Conservation (phyloP, 2,329 filamentous ascomycete species). For the Simplicillium sp. region DNA sequence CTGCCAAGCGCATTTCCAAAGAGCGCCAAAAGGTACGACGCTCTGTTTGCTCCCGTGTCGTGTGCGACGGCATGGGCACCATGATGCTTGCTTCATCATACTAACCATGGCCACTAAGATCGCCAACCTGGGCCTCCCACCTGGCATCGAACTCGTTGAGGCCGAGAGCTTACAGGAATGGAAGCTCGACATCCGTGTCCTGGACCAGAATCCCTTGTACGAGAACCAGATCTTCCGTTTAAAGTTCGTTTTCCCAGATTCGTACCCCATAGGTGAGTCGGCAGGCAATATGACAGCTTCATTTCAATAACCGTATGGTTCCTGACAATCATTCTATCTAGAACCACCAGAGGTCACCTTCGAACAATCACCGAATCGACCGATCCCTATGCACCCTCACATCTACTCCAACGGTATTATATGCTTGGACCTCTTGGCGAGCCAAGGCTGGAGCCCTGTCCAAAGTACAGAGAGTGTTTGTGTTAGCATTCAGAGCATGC, state of each 20-base stretch:
- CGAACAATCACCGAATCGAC: conserved; percentile 50
- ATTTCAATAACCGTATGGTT: background rate
- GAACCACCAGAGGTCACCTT: conserved; percentile 96
- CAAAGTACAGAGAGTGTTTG: conserved; percentile 96
- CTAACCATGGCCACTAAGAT: conserved; percentile 28
- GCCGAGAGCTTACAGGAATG: conserved; percentile 68
- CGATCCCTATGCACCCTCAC: conserved; percentile 91
- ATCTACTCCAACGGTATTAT: conserved; percentile 99
- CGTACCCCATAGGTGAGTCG: conserved; percentile 77
- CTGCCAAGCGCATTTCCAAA: conserved; percentile 17
- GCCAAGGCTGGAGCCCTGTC: conserved; percentile 88
- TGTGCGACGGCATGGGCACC: too few relatives aligned
- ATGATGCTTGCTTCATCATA: too few relatives aligned
- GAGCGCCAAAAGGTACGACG: conserved; percentile 18
- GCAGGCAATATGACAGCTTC: background rate
- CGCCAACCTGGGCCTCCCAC: conserved; percentile 43
- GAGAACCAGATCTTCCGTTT: conserved; percentile 69
- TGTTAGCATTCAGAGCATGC: conserved; percentile 96
- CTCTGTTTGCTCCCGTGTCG: too few relatives aligned
- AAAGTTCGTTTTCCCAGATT: conserved; percentile 74
- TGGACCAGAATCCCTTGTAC: conserved; percentile 88
- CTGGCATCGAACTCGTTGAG: conserved; percentile 68
- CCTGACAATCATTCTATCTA: conserved; percentile 23
- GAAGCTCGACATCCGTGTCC: conserved; percentile 83
- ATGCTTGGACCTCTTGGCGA: conserved; percentile 84